phyloP scores from a whole-genome alignment of 2,329 filamentous ascomycete species.

The Sordariomycetes sp. region DNA sequence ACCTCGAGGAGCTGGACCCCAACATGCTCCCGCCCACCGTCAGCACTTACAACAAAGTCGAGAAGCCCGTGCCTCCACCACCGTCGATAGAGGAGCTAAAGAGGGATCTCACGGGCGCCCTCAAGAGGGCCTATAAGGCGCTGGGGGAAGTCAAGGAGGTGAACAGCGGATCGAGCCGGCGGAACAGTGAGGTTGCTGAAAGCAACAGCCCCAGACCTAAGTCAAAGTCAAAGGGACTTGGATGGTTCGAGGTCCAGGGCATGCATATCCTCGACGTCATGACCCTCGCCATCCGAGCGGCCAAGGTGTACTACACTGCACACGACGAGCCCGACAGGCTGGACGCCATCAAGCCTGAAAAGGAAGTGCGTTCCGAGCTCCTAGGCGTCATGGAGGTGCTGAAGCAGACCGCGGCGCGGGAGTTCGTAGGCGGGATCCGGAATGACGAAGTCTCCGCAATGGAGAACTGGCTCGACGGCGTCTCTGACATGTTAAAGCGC shows the following conservation, averaged over 20 bases:
- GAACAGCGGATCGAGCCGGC: slow-evolving; percentile 10
- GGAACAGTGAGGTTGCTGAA: slow-evolving; percentile 9
- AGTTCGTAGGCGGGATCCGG: slow-evolving; percentile 72
- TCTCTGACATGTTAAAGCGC: slow-evolving; percentile 60
- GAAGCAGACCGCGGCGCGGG: slow-evolving; percentile 79
- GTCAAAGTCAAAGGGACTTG: slow-evolving; percentile 37
- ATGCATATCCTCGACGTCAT: slow-evolving; percentile 86
- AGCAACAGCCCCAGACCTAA: slow-evolving; percentile 19
- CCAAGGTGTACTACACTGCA: slow-evolving; percentile 91
- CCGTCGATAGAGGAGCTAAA: slow-evolving; percentile 74
- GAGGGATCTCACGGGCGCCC: slow-evolving; percentile 46
- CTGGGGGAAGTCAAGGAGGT: slow-evolving; percentile 42
- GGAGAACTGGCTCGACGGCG: slow-evolving; percentile 63
- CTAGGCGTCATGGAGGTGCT: slow-evolving; percentile 80
- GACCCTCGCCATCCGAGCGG: slow-evolving; percentile 88
- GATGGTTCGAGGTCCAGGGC: slow-evolving; percentile 79
- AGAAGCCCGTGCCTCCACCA: slow-evolving; percentile 69
- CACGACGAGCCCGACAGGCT: slow-evolving; percentile 79
- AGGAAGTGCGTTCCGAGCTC: slow-evolving; percentile 70
- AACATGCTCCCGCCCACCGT: slow-evolving; percentile 92
- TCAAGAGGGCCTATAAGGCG: slow-evolving; percentile 56
- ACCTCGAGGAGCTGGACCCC: slow-evolving; percentile 52
- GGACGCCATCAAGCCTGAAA: slow-evolving; percentile 78
- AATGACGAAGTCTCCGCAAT: slow-evolving; percentile 68
- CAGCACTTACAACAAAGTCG: slow-evolving; percentile 84